Conservation (phyloP, 2,329 filamentous ascomycete genomes). For the Elsinoe australis region DNA sequence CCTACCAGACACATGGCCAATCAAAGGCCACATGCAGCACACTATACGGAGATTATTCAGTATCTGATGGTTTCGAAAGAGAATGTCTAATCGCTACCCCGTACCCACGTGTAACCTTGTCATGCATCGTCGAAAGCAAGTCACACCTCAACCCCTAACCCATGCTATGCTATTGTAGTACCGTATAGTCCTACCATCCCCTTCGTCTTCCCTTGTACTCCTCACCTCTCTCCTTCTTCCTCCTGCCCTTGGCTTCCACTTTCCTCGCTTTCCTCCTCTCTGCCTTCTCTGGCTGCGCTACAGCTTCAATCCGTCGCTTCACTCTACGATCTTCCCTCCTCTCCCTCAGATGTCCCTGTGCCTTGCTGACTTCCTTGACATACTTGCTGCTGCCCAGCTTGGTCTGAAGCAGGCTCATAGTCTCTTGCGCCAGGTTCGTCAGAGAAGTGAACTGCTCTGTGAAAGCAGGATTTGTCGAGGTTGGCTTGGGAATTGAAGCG, state of each 20-base stretch:
- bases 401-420: conserved; percentile 76
- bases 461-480: conserved; percentile 55
- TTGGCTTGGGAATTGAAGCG: conserved; percentile 53
- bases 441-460: conserved; percentile 62
- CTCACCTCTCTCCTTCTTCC: conserved; percentile 67
- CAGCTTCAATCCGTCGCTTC: conserved; percentile 85
- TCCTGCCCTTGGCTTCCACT: conserved; percentile 74
- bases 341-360: conserved; percentile 63
- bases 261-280: conserved; percentile 74
- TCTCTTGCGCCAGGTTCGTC: conserved; percentile 62
- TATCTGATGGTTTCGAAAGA: too few relatives aligned
- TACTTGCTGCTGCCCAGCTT: conserved; percentile 76
- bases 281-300: conserved; percentile 71
- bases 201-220: conserved; percentile 66
- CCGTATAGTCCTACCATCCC: too few relatives aligned
- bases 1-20: background rate
- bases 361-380: conserved; percentile 62
- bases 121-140: too few relatives aligned
- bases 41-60: too few relatives aligned
- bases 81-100: too few relatives aligned
- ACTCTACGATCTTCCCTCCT: conserved; percentile 65
- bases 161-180: conserved; percentile 11
- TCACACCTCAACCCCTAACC: background rate
- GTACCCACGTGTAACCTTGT: too few relatives aligned
- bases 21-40: too few relatives aligned